Percentiles rank a stretch among this genome's conserved stretches.
These are phyloP conservation scores for Rhodamnia argentea DNA, from an alignment of 345 rosid genomes.

Conservation along the genomic window DNA sequence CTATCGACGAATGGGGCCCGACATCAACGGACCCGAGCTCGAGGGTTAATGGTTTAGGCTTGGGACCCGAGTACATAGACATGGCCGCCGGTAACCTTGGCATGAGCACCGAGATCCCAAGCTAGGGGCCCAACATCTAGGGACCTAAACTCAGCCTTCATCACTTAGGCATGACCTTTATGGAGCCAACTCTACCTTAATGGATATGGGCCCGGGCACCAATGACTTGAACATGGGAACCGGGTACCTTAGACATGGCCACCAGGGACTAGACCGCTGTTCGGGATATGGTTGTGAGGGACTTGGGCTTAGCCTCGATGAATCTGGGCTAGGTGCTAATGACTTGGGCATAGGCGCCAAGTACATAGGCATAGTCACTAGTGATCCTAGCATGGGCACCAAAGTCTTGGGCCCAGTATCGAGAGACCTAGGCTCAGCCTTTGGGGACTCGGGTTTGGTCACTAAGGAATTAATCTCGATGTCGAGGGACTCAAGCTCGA, in stretches of 20 bases:
- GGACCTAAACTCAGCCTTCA: neutral
- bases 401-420: neutral
- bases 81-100: neutral
- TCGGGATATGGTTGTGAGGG: neutral
- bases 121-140: rapidly evolving
- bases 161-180: rapidly evolving
- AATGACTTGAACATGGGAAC: rapidly evolving
- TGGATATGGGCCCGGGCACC: rapidly evolving
- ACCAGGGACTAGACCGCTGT: rapidly evolving
- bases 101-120: rapidly evolving
- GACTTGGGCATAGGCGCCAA: rapidly evolving
- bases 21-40: rapidly evolving
- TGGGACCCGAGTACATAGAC: neutral
- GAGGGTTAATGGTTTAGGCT: neutral
- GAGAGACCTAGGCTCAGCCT: neutral
- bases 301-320: neutral
- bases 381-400: neutral
- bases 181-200: neutral
- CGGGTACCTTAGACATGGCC: neutral
- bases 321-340: rapidly evolving
- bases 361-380: neutral
- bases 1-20: neutral
- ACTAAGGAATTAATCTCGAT: neutral
- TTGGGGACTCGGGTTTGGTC: neutral
- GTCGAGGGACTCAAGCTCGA: neutral